Evolutionary conservation across 2,329 filamentous ascomycete genomes (phyloP).

Genomic region (Basipetospora chlamydospora): DNA sequence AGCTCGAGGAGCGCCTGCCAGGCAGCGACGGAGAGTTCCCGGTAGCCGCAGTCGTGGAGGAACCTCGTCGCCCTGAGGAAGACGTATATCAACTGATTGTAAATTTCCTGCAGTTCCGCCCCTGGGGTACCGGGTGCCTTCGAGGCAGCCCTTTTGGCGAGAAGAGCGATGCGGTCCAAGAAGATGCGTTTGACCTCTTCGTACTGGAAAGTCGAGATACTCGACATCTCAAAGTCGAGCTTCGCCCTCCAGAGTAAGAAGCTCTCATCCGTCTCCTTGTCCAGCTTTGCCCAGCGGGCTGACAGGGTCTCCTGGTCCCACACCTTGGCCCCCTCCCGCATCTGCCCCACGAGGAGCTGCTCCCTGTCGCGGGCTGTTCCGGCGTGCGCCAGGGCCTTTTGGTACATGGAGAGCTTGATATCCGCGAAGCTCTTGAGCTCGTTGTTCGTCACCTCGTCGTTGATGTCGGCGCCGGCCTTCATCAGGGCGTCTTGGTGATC

Average conservation of each 20-base stretch:
- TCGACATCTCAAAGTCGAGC: slow-evolving; percentile 58
- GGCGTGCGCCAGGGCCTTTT: slow-evolving; percentile 55
- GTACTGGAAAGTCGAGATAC: slow-evolving; percentile 51
- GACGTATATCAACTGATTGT: slow-evolving; percentile 41
- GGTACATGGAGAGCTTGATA: slow-evolving; percentile 65
- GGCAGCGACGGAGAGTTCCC: slow-evolving; percentile 58
- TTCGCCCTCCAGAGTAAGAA: slow-evolving; percentile 60
- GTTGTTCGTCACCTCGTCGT: slow-evolving; percentile 34
- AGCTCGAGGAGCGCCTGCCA: slow-evolving; percentile 78
- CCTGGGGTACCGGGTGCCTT: neutral
- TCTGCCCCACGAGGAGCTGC: slow-evolving; percentile 49
- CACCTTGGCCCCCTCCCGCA: slow-evolving; percentile 58
- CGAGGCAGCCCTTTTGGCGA: neutral
- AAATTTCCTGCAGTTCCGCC: slow-evolving; percentile 1
- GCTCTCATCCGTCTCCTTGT: slow-evolving; percentile 39
- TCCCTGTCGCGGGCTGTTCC: slow-evolving; percentile 33
- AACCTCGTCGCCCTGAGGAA: slow-evolving; percentile 63
- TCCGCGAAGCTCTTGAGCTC: slow-evolving; percentile 59
- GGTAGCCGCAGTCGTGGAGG: slow-evolving; percentile 61
- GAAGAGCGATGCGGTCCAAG: slow-evolving; percentile 29
- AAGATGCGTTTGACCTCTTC: slow-evolving; percentile 49
- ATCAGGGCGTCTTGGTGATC: slow-evolving; percentile 61
- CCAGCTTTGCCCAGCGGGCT: slow-evolving; percentile 44
- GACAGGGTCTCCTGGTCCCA: slow-evolving; percentile 53
- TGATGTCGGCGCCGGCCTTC: slow-evolving; percentile 27